Conservation (phyloP, 1,139 yeast genomes). For the Arxiozyma slooffiae region DNA sequence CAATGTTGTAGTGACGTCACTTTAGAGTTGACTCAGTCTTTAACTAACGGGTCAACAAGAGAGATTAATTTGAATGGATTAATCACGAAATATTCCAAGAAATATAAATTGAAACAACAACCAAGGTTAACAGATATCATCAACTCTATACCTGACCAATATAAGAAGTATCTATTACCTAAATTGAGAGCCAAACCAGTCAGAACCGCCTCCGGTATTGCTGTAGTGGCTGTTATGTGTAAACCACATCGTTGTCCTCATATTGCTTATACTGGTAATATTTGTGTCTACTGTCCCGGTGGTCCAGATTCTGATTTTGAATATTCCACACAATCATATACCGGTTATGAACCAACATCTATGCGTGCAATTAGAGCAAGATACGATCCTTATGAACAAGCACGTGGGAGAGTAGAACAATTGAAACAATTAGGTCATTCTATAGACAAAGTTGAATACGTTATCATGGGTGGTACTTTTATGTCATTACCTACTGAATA, state of each 20-base stretch:
- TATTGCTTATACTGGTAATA: slow-evolving; percentile 96
- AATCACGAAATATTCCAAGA: slow-evolving; percentile 75
- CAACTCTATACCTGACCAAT: slow-evolving; percentile 90
- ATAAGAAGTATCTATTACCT: slow-evolving; percentile 82
- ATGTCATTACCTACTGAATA: slow-evolving; percentile 89
- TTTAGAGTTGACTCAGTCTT: slow-evolving; percentile 70
- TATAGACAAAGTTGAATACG: slow-evolving; percentile 93
- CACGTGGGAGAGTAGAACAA: slow-evolving; percentile 95
- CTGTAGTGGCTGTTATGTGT: slow-evolving; percentile 98
- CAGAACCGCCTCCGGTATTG: slow-evolving; percentile 95
- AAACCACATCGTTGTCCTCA: slow-evolving; percentile 99
- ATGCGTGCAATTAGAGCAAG: slow-evolving; percentile 98
- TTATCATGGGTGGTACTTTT: slow-evolving; percentile 98
- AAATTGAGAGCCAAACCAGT: slow-evolving; percentile 96
- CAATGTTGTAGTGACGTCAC: slow-evolving; percentile 93
- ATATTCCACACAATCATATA: slow-evolving; percentile 93
- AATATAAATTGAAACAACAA: slow-evolving; percentile 82
- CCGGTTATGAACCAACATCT: slow-evolving; percentile 98
- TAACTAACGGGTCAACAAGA: slow-evolving; percentile 45
- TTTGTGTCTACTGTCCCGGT: slow-evolving; percentile 98
- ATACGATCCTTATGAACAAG: slow-evolving; percentile 97
- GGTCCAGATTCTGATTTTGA: slow-evolving; percentile 99
- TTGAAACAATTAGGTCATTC: slow-evolving; percentile 90
- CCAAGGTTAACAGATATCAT: slow-evolving; percentile 94
- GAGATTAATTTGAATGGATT: slow-evolving; percentile 88